phyloP scores from a whole-genome alignment of 1,284 basidiomycete species.

The Puccinia horiana region DNA sequence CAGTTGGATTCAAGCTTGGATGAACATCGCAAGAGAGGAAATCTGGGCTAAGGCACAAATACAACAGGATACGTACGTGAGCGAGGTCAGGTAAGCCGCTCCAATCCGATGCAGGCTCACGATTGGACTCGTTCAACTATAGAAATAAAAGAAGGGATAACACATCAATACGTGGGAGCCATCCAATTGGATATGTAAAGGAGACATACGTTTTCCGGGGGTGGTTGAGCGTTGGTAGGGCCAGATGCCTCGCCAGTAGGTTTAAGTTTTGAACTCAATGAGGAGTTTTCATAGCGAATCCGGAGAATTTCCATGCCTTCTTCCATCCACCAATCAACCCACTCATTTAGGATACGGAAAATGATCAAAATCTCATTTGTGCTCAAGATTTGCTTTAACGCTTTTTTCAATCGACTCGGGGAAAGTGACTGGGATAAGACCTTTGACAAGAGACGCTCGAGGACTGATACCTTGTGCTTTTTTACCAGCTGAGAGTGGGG shows the following conservation, averaged over 20 bases:
- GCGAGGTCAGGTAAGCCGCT: background rate
- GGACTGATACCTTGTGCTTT: background rate
- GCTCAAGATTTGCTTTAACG: conserved; percentile 5
- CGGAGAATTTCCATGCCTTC: conserved; percentile 4
- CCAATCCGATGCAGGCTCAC: background rate
- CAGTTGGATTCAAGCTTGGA: background rate
- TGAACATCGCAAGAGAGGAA: background rate
- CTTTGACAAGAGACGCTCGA: background rate
- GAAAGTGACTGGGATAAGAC: conserved; percentile 31
- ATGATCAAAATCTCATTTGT: conserved; percentile 15
- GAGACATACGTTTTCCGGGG: background rate
- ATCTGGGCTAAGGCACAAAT: background rate
- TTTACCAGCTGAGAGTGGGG: background rate
- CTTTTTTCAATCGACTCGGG: conserved; percentile 2
- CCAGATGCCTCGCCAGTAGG: background rate
- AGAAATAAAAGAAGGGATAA: background rate
- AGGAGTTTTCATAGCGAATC: background rate
- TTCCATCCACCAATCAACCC: conserved; percentile 34
- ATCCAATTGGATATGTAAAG: background rate
- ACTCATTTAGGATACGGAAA: conserved; percentile 24
- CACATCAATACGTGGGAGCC: background rate
- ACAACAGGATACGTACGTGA: background rate
- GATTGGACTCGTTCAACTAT: background rate
- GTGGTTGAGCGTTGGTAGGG: background rate
- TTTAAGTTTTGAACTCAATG: background rate